A percentile compares a stretch with the other conserved stretches of the same genome.
Evolutionary conservation across 495 filamentous ascomycete genomes (phyloP).

Genomic region (Glonium stellatum): DNA sequence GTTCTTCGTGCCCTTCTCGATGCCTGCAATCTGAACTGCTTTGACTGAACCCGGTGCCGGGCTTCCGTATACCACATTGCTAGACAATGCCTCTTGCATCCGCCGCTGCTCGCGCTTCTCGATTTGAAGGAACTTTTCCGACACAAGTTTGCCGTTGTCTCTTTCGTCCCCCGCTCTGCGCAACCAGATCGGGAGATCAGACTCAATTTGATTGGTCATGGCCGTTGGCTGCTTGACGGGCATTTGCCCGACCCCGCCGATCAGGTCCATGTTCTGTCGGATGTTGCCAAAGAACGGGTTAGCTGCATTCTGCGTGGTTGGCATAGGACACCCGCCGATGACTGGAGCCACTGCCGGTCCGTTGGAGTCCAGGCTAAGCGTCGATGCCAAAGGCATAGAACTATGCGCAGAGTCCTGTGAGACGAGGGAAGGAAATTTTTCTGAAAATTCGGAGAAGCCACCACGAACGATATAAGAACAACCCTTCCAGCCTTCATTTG

Average conservation of each 20-base stretch:
- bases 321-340: constrained; percentile 80
- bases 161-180: constrained; percentile 54
- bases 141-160: constrained; percentile 71
- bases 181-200: constrained; percentile 68
- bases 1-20: constrained; percentile 92
- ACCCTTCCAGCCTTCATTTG: constrained; percentile 74
- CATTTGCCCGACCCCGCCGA: constrained; percentile 89
- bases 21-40: constrained; percentile 64
- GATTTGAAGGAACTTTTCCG: constrained; percentile 74
- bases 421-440: constrained; percentile 44
- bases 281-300: constrained; percentile 97
- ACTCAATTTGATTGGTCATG: constrained; percentile 41
- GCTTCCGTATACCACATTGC: constrained; percentile 50
- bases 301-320: constrained; percentile 54
- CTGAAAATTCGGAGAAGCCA: constrained; percentile 45
- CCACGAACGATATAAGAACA: constrained; percentile 62
- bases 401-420: constrained; percentile 37
- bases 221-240: constrained; percentile 61
- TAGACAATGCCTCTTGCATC: constrained; percentile 83
- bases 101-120: constrained; percentile 80
- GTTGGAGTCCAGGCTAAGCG: constrained; percentile 32
- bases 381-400: constrained; percentile 38
- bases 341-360: constrained; percentile 62
- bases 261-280: constrained; percentile 90
- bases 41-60: constrained; percentile 21